Evolutionary conservation across 2,329 filamentous ascomycete species (phyloP), one percentile per base, ranked within the genome.

Genomic region (Bisporella sp.): DNA sequence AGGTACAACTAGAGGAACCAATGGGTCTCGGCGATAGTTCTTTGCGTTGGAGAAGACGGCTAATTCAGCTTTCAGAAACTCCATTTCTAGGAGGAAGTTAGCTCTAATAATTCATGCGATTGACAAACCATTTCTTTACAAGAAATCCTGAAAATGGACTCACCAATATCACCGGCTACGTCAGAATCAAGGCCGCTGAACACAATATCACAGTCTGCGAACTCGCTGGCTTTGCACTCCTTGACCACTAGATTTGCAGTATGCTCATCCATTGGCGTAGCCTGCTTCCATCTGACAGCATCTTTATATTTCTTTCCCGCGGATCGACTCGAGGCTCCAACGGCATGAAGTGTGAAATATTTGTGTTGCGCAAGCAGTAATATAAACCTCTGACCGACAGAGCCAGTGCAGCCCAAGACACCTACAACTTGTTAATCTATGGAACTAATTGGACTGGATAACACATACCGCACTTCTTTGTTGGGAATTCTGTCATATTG

Each of bases 31-130:
- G 62, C 93, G 87, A 78, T 96, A 89, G 79, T 96, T 97, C 72
- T 96, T 96, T 47, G 93, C 91, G 70, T 97, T 99, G 63, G 90
- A 96, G 75, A 99, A 97, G 67, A 96, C 87, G 63, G 89, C 83
- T 47, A 96, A 82, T 64, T 96, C 84, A 54, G 89, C 85, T 66
- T 85, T 86, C 64, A 95, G 78, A 69, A 97, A 97, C 60, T 87
- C 87, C 79, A 88, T 88, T 70, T 97, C 91, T 91, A 62, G 13
- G 40, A 31, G n/a, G 21, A 29, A 21, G 6, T 29, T 31, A 31
- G 28, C 44, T 46, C 35, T 37, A 51, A 47, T 29, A 12, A 33
- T 42, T 44, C 29, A 13, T 21, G 21, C 35, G n/a, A 37, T 37
- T 37, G 35, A 37, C 35, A n/a, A 37, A 21, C 21, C 21, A 21